These are phyloP conservation scores for Leucaena leucocephala DNA, from an alignment of 306 rosid genomes.

Conservation along the genomic window DNA sequence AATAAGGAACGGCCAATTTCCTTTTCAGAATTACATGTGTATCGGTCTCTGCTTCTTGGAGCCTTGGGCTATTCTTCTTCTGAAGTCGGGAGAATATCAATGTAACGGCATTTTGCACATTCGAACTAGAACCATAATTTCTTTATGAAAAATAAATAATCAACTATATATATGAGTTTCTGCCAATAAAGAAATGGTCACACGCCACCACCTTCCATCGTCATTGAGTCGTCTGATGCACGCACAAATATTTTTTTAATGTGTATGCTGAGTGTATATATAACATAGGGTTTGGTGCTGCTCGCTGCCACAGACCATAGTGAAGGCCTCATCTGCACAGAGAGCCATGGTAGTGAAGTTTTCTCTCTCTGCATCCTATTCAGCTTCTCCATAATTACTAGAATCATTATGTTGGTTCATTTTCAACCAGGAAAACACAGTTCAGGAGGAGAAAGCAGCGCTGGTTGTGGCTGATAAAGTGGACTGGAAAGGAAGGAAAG, in stretches of 20 bases:
- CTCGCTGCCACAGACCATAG: slow-evolving; percentile 17
- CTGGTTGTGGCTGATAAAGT: slow-evolving; percentile 64
- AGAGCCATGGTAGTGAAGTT: slow-evolving; percentile 55
- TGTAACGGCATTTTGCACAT: slow-evolving; percentile 32
- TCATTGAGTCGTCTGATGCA: not conserved
- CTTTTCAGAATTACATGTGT: not conserved
- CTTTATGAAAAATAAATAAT: not conserved
- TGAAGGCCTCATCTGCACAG: not conserved
- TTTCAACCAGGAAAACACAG: slow-evolving; percentile 55
- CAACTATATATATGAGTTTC: not conserved
- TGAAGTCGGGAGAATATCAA: slow-evolving; percentile 33
- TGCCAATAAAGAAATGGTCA: slow-evolving; percentile 34
- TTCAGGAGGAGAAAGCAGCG: slow-evolving; percentile 46
- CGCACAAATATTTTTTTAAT: slow-evolving; percentile 6
- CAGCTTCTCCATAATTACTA: not conserved
- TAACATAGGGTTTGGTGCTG: slow-evolving; percentile 22
- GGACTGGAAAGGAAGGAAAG: slow-evolving; percentile 94
- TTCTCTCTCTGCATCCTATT: not conserved
- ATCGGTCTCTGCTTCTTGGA: no score
- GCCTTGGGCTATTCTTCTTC: slow-evolving; percentile 11
- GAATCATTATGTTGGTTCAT: not conserved
- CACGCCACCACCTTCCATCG: not conserved
- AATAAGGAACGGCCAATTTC: not conserved
- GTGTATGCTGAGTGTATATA: slow-evolving; percentile 30
- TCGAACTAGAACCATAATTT: slow-evolving; percentile 23